Conservation (phyloP, 1,284 basidiomycete genomes). For the Afroboletus lepidellus region DNA sequence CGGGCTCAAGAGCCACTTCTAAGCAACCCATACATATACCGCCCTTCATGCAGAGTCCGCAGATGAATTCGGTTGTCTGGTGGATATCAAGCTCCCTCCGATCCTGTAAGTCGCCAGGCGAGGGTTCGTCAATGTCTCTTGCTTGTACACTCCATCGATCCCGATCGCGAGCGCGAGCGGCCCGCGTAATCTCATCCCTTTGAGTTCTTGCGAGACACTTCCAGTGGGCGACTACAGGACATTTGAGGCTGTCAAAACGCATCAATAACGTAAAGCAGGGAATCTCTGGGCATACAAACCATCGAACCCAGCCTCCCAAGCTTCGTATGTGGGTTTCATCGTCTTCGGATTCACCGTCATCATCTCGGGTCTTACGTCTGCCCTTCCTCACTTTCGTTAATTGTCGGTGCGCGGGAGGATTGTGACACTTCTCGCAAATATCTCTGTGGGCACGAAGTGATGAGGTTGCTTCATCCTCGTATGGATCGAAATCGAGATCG, state of each 20-base stretch:
- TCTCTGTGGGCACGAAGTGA: slow-evolving; percentile 58
- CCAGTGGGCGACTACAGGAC: slow-evolving; percentile 80
- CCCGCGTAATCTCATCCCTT: slow-evolving; percentile 70
- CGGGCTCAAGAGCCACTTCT: slow-evolving; percentile 51
- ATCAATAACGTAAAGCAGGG: slow-evolving; percentile 11
- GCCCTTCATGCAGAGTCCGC: slow-evolving; percentile 72
- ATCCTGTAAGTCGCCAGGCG: slow-evolving; percentile 26
- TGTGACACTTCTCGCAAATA: slow-evolving; percentile 71
- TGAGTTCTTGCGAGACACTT: slow-evolving; percentile 66
- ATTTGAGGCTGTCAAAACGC: slow-evolving; percentile 56
- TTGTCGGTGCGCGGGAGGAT: slow-evolving; percentile 54
- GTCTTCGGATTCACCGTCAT: slow-evolving; percentile 43
- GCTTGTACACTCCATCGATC: slow-evolving; percentile 38
- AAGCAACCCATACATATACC: slow-evolving; percentile 79
- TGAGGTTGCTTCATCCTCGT: slow-evolving; percentile 55
- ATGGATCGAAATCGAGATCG: slow-evolving; percentile 56
- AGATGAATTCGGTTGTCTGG: slow-evolving; percentile 76
- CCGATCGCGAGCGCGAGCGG: slow-evolving; percentile 53
- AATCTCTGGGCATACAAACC: slow-evolving; percentile 44
- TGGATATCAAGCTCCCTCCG: slow-evolving; percentile 45
- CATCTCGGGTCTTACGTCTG: slow-evolving; percentile 39
- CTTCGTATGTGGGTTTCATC: slow-evolving; percentile 46
- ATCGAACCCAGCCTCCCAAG: slow-evolving; percentile 84
- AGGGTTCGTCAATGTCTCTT: slow-evolving; percentile 12
- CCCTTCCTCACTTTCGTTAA: slow-evolving; percentile 45